A percentile compares a stretch with the other conserved stretches of the same genome.
Evolutionary conservation across 2,329 filamentous ascomycete species (phyloP).

Genomic region (Phaeosphaeria sp.): DNA sequence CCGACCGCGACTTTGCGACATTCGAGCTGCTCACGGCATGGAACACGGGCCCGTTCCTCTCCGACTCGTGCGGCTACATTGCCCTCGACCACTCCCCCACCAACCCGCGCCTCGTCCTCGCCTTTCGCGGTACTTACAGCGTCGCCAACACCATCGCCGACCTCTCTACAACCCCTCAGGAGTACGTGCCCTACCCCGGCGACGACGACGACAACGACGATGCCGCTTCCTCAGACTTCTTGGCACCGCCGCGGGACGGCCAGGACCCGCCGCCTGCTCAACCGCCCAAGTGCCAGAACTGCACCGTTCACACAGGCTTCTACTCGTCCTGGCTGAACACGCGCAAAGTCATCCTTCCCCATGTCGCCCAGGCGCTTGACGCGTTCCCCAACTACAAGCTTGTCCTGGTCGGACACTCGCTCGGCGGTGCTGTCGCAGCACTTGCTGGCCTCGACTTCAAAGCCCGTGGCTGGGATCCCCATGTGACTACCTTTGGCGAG

Average conservation of each 20-base stretch:
- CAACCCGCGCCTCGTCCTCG: conserved; percentile 74
- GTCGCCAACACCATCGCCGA: conserved; percentile 90
- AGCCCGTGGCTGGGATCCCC: conserved; percentile 75
- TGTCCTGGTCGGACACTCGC: conserved; percentile 84
- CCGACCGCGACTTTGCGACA: conserved; percentile 78
- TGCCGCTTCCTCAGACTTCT: conserved; percentile 39
- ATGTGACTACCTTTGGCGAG: conserved; percentile 91
- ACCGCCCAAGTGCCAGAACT: conserved; percentile 74
- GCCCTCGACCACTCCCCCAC: conserved; percentile 76
- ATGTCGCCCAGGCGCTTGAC: conserved; percentile 65
- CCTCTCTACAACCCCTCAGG: conserved; percentile 85
- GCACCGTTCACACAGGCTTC: conserved; percentile 92
- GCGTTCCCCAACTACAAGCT: conserved; percentile 75
- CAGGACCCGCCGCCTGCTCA: conserved; percentile 34
- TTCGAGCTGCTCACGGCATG: conserved; percentile 84
- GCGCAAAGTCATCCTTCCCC: conserved; percentile 70
- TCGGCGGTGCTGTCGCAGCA: conserved; percentile 90
- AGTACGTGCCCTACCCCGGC: conserved; percentile 85
- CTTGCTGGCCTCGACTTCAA: conserved; percentile 84
- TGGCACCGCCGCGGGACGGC: conserved; percentile 20
- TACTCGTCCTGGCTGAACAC: conserved; percentile 82
- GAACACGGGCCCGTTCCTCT: conserved; percentile 86
- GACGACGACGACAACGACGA: conserved; percentile 52
- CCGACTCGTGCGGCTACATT: conserved; percentile 93
- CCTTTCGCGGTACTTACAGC: conserved; percentile 94